A percentile compares a stretch with the other conserved stretches of the same genome.
Evolutionary conservation across 345 rosid species (phyloP).

Genomic region (Arabidopsis suecica): DNA sequence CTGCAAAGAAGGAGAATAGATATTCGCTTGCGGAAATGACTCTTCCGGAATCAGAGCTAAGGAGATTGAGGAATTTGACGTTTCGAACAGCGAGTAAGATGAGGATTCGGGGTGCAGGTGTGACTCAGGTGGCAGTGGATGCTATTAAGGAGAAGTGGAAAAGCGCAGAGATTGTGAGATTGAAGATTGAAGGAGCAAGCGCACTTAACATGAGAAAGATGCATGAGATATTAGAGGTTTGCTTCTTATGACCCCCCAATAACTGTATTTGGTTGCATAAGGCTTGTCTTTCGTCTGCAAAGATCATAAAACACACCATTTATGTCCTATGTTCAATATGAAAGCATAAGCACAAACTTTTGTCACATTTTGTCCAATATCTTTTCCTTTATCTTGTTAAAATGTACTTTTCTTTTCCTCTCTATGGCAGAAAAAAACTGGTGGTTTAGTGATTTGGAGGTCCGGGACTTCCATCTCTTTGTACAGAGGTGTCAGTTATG

Average conservation of each 20-base stretch:
- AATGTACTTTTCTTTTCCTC: not conserved
- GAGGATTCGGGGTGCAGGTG: slow-evolving; percentile 69
- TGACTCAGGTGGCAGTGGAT: slow-evolving; percentile 74
- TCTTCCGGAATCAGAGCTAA: slow-evolving; percentile 77
- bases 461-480: slow-evolving; percentile 80
- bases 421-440: slow-evolving; percentile 75
- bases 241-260: slow-evolving; percentile 38
- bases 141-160: slow-evolving; percentile 79
- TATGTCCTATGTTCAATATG: not conserved
- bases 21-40: slow-evolving; percentile 80
- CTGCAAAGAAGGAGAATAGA: slow-evolving; percentile 60
- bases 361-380: not conserved
- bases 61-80: slow-evolving; percentile 84
- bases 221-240: slow-evolving; percentile 94
- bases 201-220: slow-evolving; percentile 91
- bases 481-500: slow-evolving; percentile 89
- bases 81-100: slow-evolving; percentile 63
- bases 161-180: slow-evolving; percentile 72
- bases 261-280: not conserved
- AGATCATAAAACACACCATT: not conserved
- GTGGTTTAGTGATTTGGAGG: slow-evolving; percentile 98
- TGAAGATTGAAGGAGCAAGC: slow-evolving; percentile 85
- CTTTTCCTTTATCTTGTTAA: slow-evolving; percentile 1
- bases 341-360: not conserved
- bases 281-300: slow-evolving; percentile 23